Base-by-base conservation (phyloP, 305 asterid species). In the Solanum aculeatissimum region DNA sequence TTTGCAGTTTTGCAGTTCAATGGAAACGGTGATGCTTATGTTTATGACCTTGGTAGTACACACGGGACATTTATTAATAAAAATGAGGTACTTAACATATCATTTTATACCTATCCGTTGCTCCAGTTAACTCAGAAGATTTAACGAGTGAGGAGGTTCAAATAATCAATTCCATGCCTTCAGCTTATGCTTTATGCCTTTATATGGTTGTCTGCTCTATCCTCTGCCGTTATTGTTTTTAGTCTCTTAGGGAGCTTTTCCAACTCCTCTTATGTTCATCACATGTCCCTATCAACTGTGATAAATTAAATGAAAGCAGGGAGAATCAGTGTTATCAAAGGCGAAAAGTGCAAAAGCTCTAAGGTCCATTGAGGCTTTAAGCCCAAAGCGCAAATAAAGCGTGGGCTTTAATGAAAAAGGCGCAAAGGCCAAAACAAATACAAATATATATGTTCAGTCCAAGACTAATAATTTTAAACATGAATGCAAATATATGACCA, bases 1-100 rank as follows among this genome's bases (percentile, higher is more conserved):
- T 84, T 75, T 32, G 85, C 91, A 97, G 99, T 97, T 91, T 94
- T 97, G 85, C 99, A 97, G 93, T 97, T 92, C 90, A 95, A 87
- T 88, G 92, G 93, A 84, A 88, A 83, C 32, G 98, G 95, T 84
- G 89, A 90, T 47, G 96, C 97, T 68, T 94, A 87, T 88, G 89
- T 97, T 69, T 97, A 94, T 88, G 98, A 97, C 91, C 91, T 94
- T 83, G 97, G 94, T 53, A 97, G 98, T 69, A 94, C 98, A 32
- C 99, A 96, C 23, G 98, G 98, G 88, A 94, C 99, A 40, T 94
- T 85, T 78, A 82, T 96, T 82, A 96, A 96, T 92, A 94, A 96
- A 88, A 94, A 88, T 25, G 93, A 94, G 99, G 99, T 96, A 87
- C 35, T 45, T 32, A 8, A 32, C 14, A 2, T 53, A 51, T 51